These are phyloP conservation scores for Amanita muscaria DNA, from an alignment of 768 basidiomycete species.

Conservation along the genomic window DNA sequence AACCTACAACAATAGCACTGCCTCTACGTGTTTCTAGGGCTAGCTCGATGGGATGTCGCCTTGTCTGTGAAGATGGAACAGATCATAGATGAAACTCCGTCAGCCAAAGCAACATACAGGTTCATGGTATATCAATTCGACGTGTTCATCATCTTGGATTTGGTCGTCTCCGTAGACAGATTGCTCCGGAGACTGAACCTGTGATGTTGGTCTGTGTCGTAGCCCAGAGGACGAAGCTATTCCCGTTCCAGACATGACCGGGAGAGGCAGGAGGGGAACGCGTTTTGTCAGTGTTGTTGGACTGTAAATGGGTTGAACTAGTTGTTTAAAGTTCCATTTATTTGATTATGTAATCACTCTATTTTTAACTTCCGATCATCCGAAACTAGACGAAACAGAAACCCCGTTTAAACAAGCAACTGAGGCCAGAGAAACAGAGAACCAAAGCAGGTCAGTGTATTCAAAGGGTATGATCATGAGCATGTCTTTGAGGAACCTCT, in stretches of 20 bases:
- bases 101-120: conserved; percentile 7
- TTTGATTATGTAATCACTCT: conserved; percentile 1
- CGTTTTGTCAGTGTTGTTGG: conserved; percentile 9
- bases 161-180: conserved; percentile 3
- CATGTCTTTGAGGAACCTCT: no score
- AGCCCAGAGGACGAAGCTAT: neutral
- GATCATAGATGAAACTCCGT: conserved; percentile 3
- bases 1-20: conserved; percentile 51
- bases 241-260: neutral
- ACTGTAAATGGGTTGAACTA: neutral
- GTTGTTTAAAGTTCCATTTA: neutral
- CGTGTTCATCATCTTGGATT: conserved; percentile 7
- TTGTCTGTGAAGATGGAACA: conserved; percentile 27
- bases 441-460: no score
- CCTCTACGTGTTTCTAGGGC: conserved; percentile 53
- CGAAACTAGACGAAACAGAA: no score
- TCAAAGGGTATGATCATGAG: no score
- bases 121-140: conserved; percentile 5
- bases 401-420: no score
- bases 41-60: conserved; percentile 52
- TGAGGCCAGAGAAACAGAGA: no score
- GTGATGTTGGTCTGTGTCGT: neutral
- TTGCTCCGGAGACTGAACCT: neutral
- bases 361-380: no score
- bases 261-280: conserved; percentile 8